Percentiles rank a stretch among this genome's conserved stretches.
phyloP scores from a whole-genome alignment of 805 yeast genomes.

The Lachancea fermentati region DNA sequence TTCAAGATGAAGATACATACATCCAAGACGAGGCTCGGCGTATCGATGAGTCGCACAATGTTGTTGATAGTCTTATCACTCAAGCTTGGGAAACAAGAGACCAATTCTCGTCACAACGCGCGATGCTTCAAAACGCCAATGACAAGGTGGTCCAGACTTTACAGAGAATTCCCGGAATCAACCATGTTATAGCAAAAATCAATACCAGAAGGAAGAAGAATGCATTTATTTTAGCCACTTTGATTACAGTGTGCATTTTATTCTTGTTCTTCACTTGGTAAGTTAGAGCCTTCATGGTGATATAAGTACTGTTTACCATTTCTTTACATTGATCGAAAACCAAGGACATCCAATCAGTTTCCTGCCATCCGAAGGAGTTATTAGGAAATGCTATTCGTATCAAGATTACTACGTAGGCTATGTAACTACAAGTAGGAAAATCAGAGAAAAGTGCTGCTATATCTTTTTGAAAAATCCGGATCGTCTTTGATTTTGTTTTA shows the following conservation, averaged over 20 bases:
- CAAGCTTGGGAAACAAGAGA: constrained; percentile 90
- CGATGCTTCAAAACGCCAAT: constrained; percentile 56
- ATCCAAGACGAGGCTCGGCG: constrained; percentile 71
- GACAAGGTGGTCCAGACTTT: constrained; percentile 55
- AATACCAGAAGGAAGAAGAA: constrained; percentile 87
- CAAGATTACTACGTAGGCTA: background rate
- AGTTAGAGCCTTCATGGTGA: background rate
- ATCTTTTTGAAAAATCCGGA: background rate
- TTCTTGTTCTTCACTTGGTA: constrained; percentile 52
- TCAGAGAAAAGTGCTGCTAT: background rate
- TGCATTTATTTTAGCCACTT: constrained; percentile 70
- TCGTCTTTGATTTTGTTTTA: constrained; percentile 2
- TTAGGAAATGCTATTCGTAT: too few species aligned
- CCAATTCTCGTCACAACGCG: constrained; percentile 69
- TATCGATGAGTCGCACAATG: constrained; percentile 62
- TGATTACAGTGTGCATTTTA: constrained; percentile 69
- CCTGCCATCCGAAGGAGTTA: too few species aligned
- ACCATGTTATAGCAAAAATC: constrained; percentile 66
- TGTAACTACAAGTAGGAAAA: background rate
- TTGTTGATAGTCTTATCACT: constrained; percentile 74
- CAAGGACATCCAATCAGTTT: too few species aligned
- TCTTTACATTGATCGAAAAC: too few species aligned
- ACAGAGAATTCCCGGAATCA: constrained; percentile 76
- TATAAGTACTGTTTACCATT: too few species aligned
- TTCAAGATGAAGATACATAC: constrained; percentile 56